phyloP scores from a whole-genome alignment of 169 alveolate species.

The Fabrea salina region DNA sequence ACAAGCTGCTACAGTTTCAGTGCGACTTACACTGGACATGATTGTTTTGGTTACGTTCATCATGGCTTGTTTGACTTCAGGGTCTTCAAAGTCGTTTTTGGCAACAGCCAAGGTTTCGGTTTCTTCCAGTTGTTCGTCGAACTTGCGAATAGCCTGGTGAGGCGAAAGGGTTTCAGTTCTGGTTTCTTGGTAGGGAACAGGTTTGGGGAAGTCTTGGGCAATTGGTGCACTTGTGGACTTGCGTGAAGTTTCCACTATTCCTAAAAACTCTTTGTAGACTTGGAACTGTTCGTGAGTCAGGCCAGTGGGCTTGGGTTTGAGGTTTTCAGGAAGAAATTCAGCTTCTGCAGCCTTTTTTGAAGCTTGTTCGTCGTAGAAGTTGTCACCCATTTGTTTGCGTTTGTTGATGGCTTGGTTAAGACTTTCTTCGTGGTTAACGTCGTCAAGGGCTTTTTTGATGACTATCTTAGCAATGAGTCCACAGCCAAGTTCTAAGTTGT shows the following conservation, averaged over 20 bases:
- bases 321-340: constrained; percentile 64
- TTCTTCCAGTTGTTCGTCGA: constrained; percentile 3
- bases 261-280: constrained; percentile 73
- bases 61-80: constrained; percentile 31
- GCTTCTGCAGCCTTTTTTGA: constrained; percentile 39
- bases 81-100: constrained; percentile 18
- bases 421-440: constrained; percentile 70
- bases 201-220: background rate
- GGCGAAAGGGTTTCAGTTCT: background rate
- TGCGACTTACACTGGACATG: background rate
- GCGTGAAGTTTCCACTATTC: constrained; percentile 12
- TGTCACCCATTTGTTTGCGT: constrained; percentile 47
- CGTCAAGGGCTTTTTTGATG: constrained; percentile 89
- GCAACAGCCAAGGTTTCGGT: background rate
- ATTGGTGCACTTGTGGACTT: too few relatives aligned
- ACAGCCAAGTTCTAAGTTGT: constrained; percentile 94
- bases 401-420: constrained; percentile 64
- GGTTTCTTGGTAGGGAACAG: constrained; percentile 6
- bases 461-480: constrained; percentile 91
- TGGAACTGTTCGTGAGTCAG: constrained; percentile 69
- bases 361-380: constrained; percentile 42
- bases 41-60: background rate
- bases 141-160: background rate
- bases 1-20: background rate
- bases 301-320: constrained; percentile 72